Percentiles rank a stretch among this genome's conserved stretches.
phyloP scores from a whole-genome alignment of 2,329 filamentous ascomycete genomes.

The Pyrenophora teres region DNA sequence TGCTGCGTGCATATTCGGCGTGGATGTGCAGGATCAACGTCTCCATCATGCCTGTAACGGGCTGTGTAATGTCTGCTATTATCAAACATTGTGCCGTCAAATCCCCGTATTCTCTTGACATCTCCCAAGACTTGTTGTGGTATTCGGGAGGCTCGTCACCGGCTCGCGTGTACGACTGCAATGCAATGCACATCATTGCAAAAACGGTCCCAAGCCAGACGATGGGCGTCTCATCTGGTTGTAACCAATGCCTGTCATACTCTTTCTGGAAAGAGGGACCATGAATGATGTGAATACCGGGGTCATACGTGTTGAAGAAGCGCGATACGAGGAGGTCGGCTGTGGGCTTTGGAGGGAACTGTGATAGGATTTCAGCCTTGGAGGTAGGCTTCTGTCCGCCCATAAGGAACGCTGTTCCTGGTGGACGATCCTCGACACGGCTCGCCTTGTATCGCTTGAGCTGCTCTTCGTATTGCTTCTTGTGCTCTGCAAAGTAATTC shows the following conservation, averaged over 20 bases:
- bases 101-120: slow-evolving; percentile 63
- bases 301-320: slow-evolving; percentile 85
- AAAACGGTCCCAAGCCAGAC: slow-evolving; percentile 82
- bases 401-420: slow-evolving; percentile 77
- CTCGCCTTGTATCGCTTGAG: slow-evolving; percentile 74
- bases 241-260: slow-evolving; percentile 71
- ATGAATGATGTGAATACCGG: slow-evolving; percentile 61
- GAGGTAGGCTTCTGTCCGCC: slow-evolving; percentile 71
- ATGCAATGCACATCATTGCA: slow-evolving; percentile 74
- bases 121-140: slow-evolving; percentile 63
- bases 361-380: slow-evolving; percentile 76
- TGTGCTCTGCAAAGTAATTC: slow-evolving; percentile 83
- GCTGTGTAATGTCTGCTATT: slow-evolving; percentile 76
- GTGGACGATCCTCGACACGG: slow-evolving; percentile 61
- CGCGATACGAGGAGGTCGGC: slow-evolving; percentile 84
- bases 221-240: slow-evolving; percentile 71
- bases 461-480: slow-evolving; percentile 85
- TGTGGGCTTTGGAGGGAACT: slow-evolving; percentile 78
- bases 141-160: slow-evolving; percentile 81
- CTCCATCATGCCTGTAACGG: slow-evolving; percentile 75
- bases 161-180: slow-evolving; percentile 78
- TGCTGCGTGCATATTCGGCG: slow-evolving; percentile 73
- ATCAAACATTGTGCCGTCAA: slow-evolving; percentile 79
- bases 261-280: slow-evolving; percentile 78
- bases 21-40: slow-evolving; percentile 76